These are phyloP conservation scores for Pseudopyrenochaeta lycopersici DNA, from an alignment of 2,329 filamentous ascomycete genomes.

Conservation along the genomic window DNA sequence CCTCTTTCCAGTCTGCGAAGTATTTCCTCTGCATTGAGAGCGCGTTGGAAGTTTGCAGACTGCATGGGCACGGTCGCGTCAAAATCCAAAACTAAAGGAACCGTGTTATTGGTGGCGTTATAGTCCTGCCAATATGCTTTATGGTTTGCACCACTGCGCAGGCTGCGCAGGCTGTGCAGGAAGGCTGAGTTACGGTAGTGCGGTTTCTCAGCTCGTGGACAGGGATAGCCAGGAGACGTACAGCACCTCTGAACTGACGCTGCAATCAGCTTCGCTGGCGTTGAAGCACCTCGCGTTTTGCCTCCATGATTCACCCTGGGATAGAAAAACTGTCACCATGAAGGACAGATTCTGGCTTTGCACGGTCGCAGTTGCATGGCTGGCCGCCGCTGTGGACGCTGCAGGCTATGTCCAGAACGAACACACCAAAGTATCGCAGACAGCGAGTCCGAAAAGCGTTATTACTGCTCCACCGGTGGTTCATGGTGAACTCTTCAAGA, in stretches of 20 bases:
- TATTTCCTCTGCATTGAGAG: no score
- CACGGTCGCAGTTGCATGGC: no score
- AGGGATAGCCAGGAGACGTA: constrained; percentile 8
- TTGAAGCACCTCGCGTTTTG: no score
- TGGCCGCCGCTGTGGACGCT: background rate
- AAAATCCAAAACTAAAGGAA: no score
- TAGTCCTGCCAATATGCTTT: background rate
- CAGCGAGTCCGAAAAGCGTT: constrained; percentile 1
- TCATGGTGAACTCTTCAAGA: constrained; percentile 6
- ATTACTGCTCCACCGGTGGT: constrained; percentile 10
- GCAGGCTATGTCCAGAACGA: constrained; percentile 1
- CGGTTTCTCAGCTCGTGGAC: constrained; percentile 9
- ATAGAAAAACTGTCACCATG: no score
- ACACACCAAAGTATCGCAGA: background rate
- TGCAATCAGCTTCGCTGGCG: no score
- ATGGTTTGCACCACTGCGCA: background rate
- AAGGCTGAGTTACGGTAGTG: constrained; percentile 3
- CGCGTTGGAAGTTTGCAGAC: no score
- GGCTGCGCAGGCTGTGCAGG: background rate
- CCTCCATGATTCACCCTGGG: no score
- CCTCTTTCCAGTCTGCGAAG: no score
- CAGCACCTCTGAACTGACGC: background rate
- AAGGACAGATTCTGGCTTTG: no score
- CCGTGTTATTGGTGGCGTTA: no score
- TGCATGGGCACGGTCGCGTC: no score